These are phyloP conservation scores for Alternaria ventricosa DNA, from an alignment of 2,329 filamentous ascomycete species.

Conservation along the genomic window DNA sequence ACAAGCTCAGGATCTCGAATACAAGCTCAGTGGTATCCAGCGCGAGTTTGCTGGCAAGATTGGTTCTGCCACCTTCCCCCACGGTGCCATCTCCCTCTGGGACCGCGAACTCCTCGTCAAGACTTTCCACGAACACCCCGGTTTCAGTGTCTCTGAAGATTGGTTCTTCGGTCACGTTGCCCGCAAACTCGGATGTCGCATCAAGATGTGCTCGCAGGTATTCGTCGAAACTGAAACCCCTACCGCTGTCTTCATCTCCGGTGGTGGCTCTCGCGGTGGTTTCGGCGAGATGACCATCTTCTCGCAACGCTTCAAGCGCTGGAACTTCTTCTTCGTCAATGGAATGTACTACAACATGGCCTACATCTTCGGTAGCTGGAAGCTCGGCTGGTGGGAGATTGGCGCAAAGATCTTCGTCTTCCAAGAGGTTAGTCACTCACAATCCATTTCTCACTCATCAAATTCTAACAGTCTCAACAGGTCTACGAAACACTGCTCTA, in stretches of 20 bases:
- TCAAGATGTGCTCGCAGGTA: slow-evolving; percentile 57
- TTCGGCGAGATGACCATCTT: slow-evolving; percentile 63
- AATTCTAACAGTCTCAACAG: slow-evolving; percentile 11
- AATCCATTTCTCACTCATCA: slow-evolving; percentile 12
- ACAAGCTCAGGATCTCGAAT: slow-evolving; percentile 61
- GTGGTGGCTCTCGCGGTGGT: slow-evolving; percentile 52
- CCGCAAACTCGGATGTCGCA: slow-evolving; percentile 53
- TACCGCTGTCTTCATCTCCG: slow-evolving; percentile 51
- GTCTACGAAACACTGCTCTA: slow-evolving; percentile 58
- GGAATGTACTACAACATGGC: slow-evolving; percentile 57
- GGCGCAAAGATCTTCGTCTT: slow-evolving; percentile 59
- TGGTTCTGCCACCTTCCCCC: slow-evolving; percentile 58
- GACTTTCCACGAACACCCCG: slow-evolving; percentile 57
- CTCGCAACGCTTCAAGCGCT: slow-evolving; percentile 58
- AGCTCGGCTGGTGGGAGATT: slow-evolving; percentile 58
- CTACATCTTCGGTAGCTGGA: slow-evolving; percentile 57
- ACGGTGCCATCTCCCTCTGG: slow-evolving; percentile 60
- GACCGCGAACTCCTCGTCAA: slow-evolving; percentile 54
- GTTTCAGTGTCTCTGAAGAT: slow-evolving; percentile 59
- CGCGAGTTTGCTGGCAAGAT: slow-evolving; percentile 54
- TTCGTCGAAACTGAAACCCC: slow-evolving; percentile 62
- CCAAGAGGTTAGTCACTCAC: slow-evolving; percentile 46
- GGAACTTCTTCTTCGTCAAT: slow-evolving; percentile 62
- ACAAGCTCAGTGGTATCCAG: slow-evolving; percentile 58
- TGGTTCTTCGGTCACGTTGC: slow-evolving; percentile 61